phyloP scores from a whole-genome alignment of 2,329 filamentous ascomycete genomes.

The Truncatella angustata region DNA sequence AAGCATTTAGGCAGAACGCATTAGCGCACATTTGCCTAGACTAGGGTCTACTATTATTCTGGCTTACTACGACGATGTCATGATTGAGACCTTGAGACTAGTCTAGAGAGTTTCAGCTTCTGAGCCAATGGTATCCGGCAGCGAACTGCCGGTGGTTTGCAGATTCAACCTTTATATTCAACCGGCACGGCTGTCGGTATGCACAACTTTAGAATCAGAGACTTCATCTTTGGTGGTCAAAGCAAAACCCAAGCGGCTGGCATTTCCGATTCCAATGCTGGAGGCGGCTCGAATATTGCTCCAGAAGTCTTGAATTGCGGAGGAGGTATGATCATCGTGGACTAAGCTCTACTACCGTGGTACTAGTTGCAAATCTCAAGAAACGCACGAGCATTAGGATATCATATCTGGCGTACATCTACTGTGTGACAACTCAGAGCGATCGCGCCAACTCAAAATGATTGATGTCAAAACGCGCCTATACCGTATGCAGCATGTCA shows the following conservation, averaged over 20 bases:
- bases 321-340: not conserved
- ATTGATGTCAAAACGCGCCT: not conserved
- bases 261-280: not conserved
- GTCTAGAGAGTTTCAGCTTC: conserved; percentile 13
- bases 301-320: not conserved
- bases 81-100: conserved; percentile 16
- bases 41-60: conserved; percentile 16
- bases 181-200: conserved; percentile 8
- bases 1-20: conserved; percentile 16
- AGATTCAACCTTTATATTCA: conserved; percentile 10
- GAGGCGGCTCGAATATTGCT: conserved; percentile 3
- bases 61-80: conserved; percentile 15
- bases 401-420: not conserved
- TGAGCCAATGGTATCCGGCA: conserved; percentile 13
- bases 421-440: too few relatives aligned
- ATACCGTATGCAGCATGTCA: not conserved
- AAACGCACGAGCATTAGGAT: too few relatives aligned
- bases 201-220: conserved; percentile 11
- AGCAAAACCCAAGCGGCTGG: conserved; percentile 3
- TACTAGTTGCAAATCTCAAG: too few relatives aligned
- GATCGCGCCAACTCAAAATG: not conserved
- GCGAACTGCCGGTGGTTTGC: conserved; percentile 14
- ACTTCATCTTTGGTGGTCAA: conserved; percentile 12
- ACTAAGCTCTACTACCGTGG: too few relatives aligned
- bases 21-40: conserved; percentile 15